phyloP scores from a whole-genome alignment of 2,329 filamentous ascomycete genomes.

The Fusarium piperis region DNA sequence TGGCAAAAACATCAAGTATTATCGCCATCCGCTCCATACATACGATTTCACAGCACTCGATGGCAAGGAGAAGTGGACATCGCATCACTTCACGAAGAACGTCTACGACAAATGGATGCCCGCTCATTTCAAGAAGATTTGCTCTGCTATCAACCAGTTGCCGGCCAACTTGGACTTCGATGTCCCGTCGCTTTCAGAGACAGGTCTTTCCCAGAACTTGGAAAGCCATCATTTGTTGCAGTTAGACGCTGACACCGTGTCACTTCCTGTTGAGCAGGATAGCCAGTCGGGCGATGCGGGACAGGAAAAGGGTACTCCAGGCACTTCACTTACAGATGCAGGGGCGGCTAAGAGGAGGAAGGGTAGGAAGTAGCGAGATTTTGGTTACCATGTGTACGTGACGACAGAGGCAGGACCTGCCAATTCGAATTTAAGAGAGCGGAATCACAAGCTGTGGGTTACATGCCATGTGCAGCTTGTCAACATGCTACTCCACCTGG shows the following conservation, averaged over 20 bases:
- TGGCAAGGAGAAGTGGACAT: slow-evolving; percentile 12
- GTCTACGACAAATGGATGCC: slow-evolving; percentile 10
- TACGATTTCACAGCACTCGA: slow-evolving; percentile 45
- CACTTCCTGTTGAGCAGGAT: not conserved
- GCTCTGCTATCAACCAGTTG: slow-evolving; percentile 17
- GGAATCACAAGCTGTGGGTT: no score
- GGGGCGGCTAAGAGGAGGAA: not conserved
- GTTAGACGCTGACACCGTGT: not conserved
- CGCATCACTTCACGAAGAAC: slow-evolving; percentile 11
- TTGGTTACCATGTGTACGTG: no score
- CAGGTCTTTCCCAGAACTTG: not conserved
- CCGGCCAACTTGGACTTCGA: slow-evolving; percentile 11
- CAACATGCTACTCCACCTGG: no score
- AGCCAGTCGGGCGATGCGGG: not conserved
- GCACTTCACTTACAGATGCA: not conserved
- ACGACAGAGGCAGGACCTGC: no score
- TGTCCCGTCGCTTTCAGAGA: not conserved
- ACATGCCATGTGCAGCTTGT: no score
- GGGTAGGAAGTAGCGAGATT: not conserved
- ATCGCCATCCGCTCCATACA: slow-evolving; percentile 49
- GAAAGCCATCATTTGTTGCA: slow-evolving; percentile 2
- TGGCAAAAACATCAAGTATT: slow-evolving; percentile 46
- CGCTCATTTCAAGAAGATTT: slow-evolving; percentile 8
- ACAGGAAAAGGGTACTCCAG: not conserved
- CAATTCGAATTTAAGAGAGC: no score